phyloP scores from a whole-genome alignment of 192 early-diverging fungal species.

The Backusella circina region DNA sequence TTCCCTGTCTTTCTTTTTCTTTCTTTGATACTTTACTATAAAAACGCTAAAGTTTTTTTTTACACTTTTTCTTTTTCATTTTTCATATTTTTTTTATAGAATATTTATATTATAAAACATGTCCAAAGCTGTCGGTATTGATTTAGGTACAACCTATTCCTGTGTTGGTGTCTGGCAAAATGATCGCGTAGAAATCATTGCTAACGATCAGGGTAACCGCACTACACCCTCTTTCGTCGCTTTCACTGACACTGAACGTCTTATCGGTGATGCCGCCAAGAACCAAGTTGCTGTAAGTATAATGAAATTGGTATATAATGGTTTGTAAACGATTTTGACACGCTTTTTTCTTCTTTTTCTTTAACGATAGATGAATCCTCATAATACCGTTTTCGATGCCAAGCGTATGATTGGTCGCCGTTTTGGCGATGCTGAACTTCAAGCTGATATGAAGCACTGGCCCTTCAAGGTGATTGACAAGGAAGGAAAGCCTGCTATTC shows the following conservation, averaged over 20 bases:
- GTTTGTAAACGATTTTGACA: not conserved
- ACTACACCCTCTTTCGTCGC: slow-evolving; percentile 97
- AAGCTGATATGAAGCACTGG: slow-evolving; percentile 99
- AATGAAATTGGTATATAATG: not conserved
- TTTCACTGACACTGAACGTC: slow-evolving; percentile 94
- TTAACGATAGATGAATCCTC: slow-evolving; percentile 73
- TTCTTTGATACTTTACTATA: not conserved
- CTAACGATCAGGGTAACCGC: slow-evolving; percentile 99
- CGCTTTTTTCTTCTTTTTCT: not conserved
- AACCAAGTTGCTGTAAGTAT: slow-evolving; percentile 81
- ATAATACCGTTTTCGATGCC: slow-evolving; percentile 97
- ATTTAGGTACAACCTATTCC: slow-evolving; percentile 97
- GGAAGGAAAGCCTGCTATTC: slow-evolving; percentile 83
- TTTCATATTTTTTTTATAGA: not conserved
- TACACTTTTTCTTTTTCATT: not conserved
- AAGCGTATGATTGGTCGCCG: slow-evolving; percentile 97
- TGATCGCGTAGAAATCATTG: slow-evolving; percentile 85
- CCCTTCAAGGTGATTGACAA: slow-evolving; percentile 88
- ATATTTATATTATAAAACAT: slow-evolving; percentile 4
- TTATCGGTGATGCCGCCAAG: slow-evolving; percentile 98
- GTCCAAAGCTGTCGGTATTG: slow-evolving; percentile 83
- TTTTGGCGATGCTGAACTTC: slow-evolving; percentile 86
- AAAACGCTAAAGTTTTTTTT: not conserved
- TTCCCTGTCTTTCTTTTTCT: slow-evolving; percentile 4
- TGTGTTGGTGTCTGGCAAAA: slow-evolving; percentile 73